Evolutionary conservation across 106 monocot genomes (phyloP), one percentile per base, ranked within the genome.

Genomic region (Iris macrosiphon): DNA sequence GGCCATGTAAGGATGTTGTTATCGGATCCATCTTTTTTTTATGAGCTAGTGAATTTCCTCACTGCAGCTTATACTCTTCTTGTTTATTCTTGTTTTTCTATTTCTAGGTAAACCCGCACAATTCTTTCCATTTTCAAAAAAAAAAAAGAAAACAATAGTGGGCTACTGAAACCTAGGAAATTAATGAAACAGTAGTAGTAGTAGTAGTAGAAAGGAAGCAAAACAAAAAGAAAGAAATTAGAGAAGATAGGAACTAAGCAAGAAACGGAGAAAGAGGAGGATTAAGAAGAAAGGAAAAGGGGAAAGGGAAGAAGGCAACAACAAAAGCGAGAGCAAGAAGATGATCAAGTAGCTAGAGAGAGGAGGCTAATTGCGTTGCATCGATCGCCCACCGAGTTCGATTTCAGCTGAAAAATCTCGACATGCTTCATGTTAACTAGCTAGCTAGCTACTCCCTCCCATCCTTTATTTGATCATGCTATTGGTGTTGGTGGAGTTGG

Each of bases 11-110:
- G 0, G 71, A 66, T 13, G 66, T 61, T 12, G 64, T 49, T 38
- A 79, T 23, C n/a, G 43, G 75, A 82, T 82, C 76, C 82, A 82
- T 81, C 27, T 13, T 51, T 32, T n/a, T n/a, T n/a, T n/a, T n/a
- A 12, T 28, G 52, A 6, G 4, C 26, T 28, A 27, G 30, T 53
- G 31, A 13, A 18, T 17, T 20, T 56, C 40, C 8, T 40, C 12
- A 29, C 19, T 31, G 17, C 6, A 2, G 11, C 21, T 50, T 12
- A 19, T 23, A 7, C 25, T 15, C 3, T 28, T 20, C 14, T 41
- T 53, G 14, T 17, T 31, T 39, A 52, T 11, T 13, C 31, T 42
- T 63, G 18, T 15, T 53, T 20, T n/a, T 8, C 2, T 30, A 20
- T 21, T 31, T 39, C 27, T 28, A 15, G 14, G 26, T 25, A 35